phyloP scores from a whole-genome alignment of 2,329 filamentous ascomycete species.

The Pseudonectria buxi region DNA sequence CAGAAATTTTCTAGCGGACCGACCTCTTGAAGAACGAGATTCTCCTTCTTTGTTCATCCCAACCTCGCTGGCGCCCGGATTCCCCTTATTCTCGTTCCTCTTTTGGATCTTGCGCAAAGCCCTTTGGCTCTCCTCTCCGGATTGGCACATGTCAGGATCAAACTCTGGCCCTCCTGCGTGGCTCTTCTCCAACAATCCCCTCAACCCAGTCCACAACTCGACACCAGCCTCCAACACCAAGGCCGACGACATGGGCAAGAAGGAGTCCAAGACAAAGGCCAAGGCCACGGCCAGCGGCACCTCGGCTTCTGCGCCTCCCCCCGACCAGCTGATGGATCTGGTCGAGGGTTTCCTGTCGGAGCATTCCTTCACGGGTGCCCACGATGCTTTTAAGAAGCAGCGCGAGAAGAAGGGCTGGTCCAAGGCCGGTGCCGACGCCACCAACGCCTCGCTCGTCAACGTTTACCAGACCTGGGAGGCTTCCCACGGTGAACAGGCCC shows the following conservation, averaged over 20 bases:
- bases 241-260: constrained; percentile 30
- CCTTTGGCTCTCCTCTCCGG: not conserved
- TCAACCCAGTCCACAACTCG: constrained; percentile 13
- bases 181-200: constrained; percentile 37
- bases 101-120: not conserved
- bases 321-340: constrained; percentile 59
- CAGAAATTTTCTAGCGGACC: constrained; percentile 19
- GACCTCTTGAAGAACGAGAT: constrained; percentile 4
- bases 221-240: constrained; percentile 4
- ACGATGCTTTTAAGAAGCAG: constrained; percentile 57
- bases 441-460: constrained; percentile 38
- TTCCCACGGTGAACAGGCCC: constrained; percentile 13
- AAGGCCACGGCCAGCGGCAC: constrained; percentile 15
- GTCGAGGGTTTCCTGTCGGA: constrained; percentile 61
- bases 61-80: too few relatives aligned
- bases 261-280: constrained; percentile 18
- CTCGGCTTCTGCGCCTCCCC: constrained; percentile 36
- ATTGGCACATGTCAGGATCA: constrained; percentile 27
- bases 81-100: not conserved
- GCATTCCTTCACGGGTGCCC: constrained; percentile 57
- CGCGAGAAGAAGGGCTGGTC: constrained; percentile 47
- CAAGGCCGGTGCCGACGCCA: constrained; percentile 16
- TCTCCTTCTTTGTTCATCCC: constrained; percentile 1
- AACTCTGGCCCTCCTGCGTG: constrained; percentile 31
- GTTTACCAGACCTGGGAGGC: constrained; percentile 47